Evolutionary conservation across 768 basidiomycete genomes (phyloP), one percentile per base, ranked within the genome.

Genomic region (Lactarius trivialis): DNA sequence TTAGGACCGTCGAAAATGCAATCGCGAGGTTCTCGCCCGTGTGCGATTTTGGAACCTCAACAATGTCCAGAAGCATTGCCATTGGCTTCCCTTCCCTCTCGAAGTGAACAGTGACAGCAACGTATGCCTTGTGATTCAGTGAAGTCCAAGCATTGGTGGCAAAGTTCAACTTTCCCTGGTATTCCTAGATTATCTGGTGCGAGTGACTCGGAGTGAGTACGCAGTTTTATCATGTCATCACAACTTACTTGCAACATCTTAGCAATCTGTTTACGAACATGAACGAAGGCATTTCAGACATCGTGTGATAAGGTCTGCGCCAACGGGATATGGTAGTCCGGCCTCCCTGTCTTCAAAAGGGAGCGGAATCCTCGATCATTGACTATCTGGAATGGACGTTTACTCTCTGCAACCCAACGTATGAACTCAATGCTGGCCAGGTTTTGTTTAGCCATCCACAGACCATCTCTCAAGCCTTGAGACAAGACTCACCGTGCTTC

Each of bases 291-390:
- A 1, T 24, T 70, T 66, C 0, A 75, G n/a, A n/a, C 60, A 52
- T 78, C 75, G 3, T 65, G 64, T 0, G 71, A 71, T 2, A 78
- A 70, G 1, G 72, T 77, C 0, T 53, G 15, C 7, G 61, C 61
- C 0, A 6, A 30, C 6, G 30, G 30, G 6, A 30, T 30, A 6
- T 30, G 30, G 6, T 30, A 30, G 3, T 30, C 2, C 3, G 30
- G 30, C 30, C 30, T 30, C 30, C 30, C 33, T 3, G 5, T 33
- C 33, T 30, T 30, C 30, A 30, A 3, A 6, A 30, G 30, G 30
- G 30, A 30, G 30, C 30, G 30, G 30, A 30, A 30, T 6, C 30
- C 30, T 2, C 30, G 30, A 6, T 30, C 30, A 30, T 30, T 30
- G 3, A 30, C 30, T 3, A 30, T 30, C 30, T 30, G 30, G 30